phyloP scores from a whole-genome alignment of 1,284 basidiomycete genomes.

The Cryptococcus depauperatus region DNA sequence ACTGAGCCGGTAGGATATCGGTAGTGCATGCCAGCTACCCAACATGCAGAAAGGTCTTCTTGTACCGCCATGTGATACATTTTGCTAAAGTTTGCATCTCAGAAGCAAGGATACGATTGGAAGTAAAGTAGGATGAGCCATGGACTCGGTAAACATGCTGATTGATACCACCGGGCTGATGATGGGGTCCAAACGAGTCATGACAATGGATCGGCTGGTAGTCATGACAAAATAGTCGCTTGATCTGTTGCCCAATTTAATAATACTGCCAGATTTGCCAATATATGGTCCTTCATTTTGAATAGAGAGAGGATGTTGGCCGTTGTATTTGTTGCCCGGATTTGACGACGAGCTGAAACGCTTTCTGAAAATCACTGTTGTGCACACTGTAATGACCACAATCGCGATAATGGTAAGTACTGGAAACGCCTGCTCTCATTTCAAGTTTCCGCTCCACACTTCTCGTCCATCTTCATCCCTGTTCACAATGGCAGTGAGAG shows the following conservation, averaged over 20 bases:
- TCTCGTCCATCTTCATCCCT: too few species aligned
- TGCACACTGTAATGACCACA: slow-evolving; percentile 11
- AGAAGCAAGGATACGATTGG: slow-evolving; percentile 13
- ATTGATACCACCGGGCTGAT: slow-evolving; percentile 13
- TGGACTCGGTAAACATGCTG: slow-evolving; percentile 21
- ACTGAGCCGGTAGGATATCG: slow-evolving; percentile 17
- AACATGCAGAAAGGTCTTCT: slow-evolving; percentile 26
- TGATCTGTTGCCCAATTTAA: slow-evolving; percentile 14
- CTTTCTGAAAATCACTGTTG: slow-evolving; percentile 60
- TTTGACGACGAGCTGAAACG: slow-evolving; percentile 53
- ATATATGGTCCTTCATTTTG: slow-evolving; percentile 15
- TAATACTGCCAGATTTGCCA: slow-evolving; percentile 17
- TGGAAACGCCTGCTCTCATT: too few species aligned
- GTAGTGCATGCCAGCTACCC: slow-evolving; percentile 22
- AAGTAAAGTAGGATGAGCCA: slow-evolving; percentile 19
- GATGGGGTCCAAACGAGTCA: slow-evolving; percentile 23
- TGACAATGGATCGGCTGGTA: slow-evolving; percentile 20
- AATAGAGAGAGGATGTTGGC: slow-evolving; percentile 52
- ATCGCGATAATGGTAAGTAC: slow-evolving; percentile 9
- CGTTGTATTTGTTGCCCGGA: slow-evolving; percentile 27
- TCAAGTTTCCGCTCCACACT: too few species aligned
- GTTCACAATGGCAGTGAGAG: slow-evolving; percentile 10
- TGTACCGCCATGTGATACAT: slow-evolving; percentile 21
- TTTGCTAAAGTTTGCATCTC: slow-evolving; percentile 14
- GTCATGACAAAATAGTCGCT: slow-evolving; percentile 24